Evolutionary conservation across 257 asterid genomes (phyloP), one percentile per base, ranked within the genome.

Genomic region (Solanum stenotomum): DNA sequence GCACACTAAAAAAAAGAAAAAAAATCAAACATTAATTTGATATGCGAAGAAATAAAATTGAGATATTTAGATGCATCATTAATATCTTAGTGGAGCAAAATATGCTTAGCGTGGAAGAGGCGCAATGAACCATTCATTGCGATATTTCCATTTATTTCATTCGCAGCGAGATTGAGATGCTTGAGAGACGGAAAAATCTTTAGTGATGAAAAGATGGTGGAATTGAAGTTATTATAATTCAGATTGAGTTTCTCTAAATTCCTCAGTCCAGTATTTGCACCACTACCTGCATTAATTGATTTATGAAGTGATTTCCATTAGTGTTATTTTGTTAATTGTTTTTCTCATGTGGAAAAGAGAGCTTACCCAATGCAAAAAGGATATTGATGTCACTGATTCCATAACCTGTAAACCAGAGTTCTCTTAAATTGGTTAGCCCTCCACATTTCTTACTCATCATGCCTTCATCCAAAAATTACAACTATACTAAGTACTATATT

Each of bases 81-180:
- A 2, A 0, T 38, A 38, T 38, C 44, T 8, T 38, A 38, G 46
- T 8, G 46, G 46, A 40, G 46, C 46, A 40, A 40, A 40, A 40
- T 40, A 42, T n/a, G n/a, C n/a, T n/a, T n/a, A n/a, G n/a, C n/a
- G n/a, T n/a, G n/a, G 49, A 11, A 44, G 16, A 11, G 16, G 16
- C 20, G 16, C 1, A 44, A 46, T 20, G 14, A 46, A 46, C 59
- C 59, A 46, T 46, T 14, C 20, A 46, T 46, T 46, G 14, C 0
- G 1, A 46, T 46, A 46, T 14, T 46, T 46, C 20, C 59, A 46
- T 14, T 4, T 46, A 46, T 46, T 46, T 46, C 1, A 46, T 46
- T 46, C 0, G 2, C 0, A 0, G 16, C 18, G 0, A 42, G 46
- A 42, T 3, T 11, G 2, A 11, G 5, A 11, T 42, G 52, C 52